Evolutionary conservation across 306 rosid species (phyloP), one percentile per base, ranked within the genome.

Genomic region (Acacia melanoxylon): DNA sequence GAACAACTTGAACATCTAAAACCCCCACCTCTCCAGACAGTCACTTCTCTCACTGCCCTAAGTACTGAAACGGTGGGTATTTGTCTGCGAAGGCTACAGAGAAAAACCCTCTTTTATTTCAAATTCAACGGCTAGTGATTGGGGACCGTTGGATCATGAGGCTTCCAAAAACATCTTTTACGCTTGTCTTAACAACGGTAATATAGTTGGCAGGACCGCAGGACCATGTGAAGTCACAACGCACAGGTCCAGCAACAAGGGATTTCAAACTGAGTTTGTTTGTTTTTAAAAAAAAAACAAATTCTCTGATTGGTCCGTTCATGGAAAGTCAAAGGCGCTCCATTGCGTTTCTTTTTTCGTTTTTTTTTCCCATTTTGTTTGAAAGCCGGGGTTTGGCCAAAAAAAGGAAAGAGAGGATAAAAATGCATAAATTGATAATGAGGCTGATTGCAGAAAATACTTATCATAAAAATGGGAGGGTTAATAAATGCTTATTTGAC

Each of bases 81-180:
- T 85, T 90, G 94, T 85, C 80, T 74, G 56, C 66, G 19, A 68
- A 75, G 68, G 70, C 59, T 72, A 69, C 56, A 8, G 8, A 70
- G 27, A 65, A 72, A 27, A 68, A 22, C 74, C 74, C 45, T 75
- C 66, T 31, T 73, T 63, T 87, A 85, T 86, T 89, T 84, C 87
- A 91, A 92, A 91, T 54, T 73, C 87, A 95, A 93, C 99, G 99
- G 99, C 99, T 93, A 95, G 93, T 91, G 66, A 79, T 68, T 89
- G 2, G 10, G 83, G 90, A 82, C 92, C 99, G 98, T 93, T 95
- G 84, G 96, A 92, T 95, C 80, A n/a, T 72, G 45, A 37, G 24
- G 74, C 77, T 70, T 58, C 72, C 68, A 33, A 51, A 4, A 76
- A 33, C 24, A 87, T 76, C 76, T 83, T 85, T 78, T 73, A 35